Evolutionary conservation across 257 asterid species (phyloP).

Genomic region (Rehmannia glutinosa): DNA sequence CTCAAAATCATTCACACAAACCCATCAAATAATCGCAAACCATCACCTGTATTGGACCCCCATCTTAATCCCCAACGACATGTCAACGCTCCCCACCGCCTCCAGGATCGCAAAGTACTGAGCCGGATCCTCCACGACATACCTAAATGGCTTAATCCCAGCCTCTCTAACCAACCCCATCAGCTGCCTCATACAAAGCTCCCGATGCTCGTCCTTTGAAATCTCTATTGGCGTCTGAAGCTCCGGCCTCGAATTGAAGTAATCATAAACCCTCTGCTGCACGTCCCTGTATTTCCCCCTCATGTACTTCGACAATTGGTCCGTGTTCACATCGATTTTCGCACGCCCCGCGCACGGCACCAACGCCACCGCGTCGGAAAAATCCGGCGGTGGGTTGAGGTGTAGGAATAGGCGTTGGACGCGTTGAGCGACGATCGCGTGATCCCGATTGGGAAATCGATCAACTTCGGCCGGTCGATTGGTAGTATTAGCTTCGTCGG

Average conservation of each 20-base stretch:
- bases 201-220: conserved; percentile 81
- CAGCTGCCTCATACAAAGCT: conserved; percentile 86
- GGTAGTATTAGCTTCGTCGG: neutral
- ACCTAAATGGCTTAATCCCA: conserved; percentile 69
- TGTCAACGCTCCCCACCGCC: conserved; percentile 94
- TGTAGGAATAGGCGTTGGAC: conserved; percentile 51
- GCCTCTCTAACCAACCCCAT: conserved; percentile 80
- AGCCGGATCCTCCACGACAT: conserved; percentile 72
- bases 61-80: conserved; percentile 92
- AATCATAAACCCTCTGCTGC: conserved; percentile 71
- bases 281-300: conserved; percentile 76
- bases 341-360: conserved; percentile 47
- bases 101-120: conserved; percentile 82
- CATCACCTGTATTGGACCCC: conserved; percentile 95
- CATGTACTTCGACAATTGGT: conserved; percentile 55
- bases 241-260: conserved; percentile 81
- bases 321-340: conserved; percentile 47
- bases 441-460: conserved; percentile 14
- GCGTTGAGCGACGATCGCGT: conserved; percentile 38
- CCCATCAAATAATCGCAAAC: neutral
- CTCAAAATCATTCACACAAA: neutral
- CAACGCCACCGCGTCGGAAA: conserved; percentile 23
- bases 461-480: conserved; percentile 20
- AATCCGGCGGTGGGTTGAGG: conserved; percentile 25
- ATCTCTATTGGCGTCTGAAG: conserved; percentile 92